Conservation (phyloP, 257 asterid species). For the Jasminum sambac region DNA sequence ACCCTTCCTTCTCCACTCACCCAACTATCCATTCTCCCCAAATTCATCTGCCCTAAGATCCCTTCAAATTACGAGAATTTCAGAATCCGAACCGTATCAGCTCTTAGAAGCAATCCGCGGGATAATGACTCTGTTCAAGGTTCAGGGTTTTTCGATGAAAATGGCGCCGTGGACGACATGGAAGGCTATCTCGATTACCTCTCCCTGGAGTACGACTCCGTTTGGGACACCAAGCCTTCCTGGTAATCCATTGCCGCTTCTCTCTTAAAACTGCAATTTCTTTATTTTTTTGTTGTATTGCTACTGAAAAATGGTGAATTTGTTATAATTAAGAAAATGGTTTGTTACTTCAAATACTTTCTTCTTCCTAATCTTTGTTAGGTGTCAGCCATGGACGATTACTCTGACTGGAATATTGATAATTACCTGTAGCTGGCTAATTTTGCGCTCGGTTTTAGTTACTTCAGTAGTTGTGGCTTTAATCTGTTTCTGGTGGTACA, state of each 20-base stretch:
- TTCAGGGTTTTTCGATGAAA: slow-evolving; percentile 55
- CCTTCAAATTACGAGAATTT: neutral
- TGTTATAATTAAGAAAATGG: too few species aligned
- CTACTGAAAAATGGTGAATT: too few species aligned
- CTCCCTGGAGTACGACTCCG: slow-evolving; percentile 86
- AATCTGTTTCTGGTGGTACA: slow-evolving; percentile 82
- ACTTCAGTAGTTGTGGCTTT: slow-evolving; percentile 48
- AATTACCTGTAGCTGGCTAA: slow-evolving; percentile 67
- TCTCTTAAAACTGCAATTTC: neutral
- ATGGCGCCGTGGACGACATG: slow-evolving; percentile 87
- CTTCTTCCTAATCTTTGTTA: slow-evolving; percentile 21
- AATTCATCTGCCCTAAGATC: slow-evolving; percentile 11
- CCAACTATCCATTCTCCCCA: slow-evolving; percentile 18
- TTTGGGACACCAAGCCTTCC: slow-evolving; percentile 95
- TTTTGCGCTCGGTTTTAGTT: slow-evolving; percentile 49
- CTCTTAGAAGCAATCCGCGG: slow-evolving; percentile 30
- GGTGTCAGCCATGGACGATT: slow-evolving; percentile 99
- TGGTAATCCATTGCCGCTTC: slow-evolving; percentile 39
- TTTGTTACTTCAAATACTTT: neutral
- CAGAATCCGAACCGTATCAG: slow-evolving; percentile 22
- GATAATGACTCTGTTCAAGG: slow-evolving; percentile 44
- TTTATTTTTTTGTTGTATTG: neutral
- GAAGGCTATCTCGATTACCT: slow-evolving; percentile 82
- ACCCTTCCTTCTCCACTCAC: slow-evolving; percentile 25
- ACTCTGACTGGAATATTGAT: slow-evolving; percentile 59